Evolutionary conservation across 352 stramenopile genomes (phyloP).

Genomic region (Phytophthora pistaciae): DNA sequence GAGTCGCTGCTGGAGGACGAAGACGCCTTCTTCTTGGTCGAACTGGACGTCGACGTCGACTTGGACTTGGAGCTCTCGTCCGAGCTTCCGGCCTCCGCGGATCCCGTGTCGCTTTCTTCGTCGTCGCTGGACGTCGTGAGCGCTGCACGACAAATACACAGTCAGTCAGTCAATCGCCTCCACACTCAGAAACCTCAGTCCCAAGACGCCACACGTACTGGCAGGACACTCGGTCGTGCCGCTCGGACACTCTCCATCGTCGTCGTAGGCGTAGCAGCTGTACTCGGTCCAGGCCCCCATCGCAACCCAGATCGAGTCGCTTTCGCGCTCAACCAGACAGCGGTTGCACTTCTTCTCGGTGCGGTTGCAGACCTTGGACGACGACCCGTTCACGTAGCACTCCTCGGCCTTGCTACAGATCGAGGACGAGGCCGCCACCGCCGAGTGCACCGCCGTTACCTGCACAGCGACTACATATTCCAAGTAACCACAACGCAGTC

Average conservation of each 20-base stretch:
- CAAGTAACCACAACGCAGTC: background rate
- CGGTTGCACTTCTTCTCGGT: slow-evolving; percentile 52
- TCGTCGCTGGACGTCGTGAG: slow-evolving; percentile 25
- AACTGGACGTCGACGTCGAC: slow-evolving; percentile 2
- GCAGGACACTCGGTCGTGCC: slow-evolving; percentile 49
- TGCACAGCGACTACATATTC: slow-evolving; percentile 26
- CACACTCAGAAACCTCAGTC: background rate
- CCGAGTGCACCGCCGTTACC: slow-evolving; percentile 26
- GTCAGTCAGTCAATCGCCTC: slow-evolving; percentile 2
- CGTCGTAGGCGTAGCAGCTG: slow-evolving; percentile 52
- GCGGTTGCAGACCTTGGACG: slow-evolving; percentile 57
- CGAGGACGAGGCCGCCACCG: slow-evolving; percentile 10
- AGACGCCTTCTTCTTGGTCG: slow-evolving; percentile 37
- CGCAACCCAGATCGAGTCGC: slow-evolving; percentile 24
- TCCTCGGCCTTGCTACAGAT: slow-evolving; percentile 47
- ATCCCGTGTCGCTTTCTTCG: slow-evolving; percentile 28
- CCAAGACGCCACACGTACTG: slow-evolving; percentile 27
- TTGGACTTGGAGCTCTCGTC: slow-evolving; percentile 25
- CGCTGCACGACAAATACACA: slow-evolving; percentile 6
- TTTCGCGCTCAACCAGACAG: slow-evolving; percentile 45
- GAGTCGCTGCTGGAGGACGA: slow-evolving; percentile 39
- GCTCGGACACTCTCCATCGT: slow-evolving; percentile 45
- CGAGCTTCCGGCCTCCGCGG: slow-evolving; percentile 18
- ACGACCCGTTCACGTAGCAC: slow-evolving; percentile 57
- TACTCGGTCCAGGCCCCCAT: slow-evolving; percentile 46